These are phyloP conservation scores for Coemansia sp. DNA, from an alignment of 192 early-diverging fungal genomes.

Conservation along the genomic window DNA sequence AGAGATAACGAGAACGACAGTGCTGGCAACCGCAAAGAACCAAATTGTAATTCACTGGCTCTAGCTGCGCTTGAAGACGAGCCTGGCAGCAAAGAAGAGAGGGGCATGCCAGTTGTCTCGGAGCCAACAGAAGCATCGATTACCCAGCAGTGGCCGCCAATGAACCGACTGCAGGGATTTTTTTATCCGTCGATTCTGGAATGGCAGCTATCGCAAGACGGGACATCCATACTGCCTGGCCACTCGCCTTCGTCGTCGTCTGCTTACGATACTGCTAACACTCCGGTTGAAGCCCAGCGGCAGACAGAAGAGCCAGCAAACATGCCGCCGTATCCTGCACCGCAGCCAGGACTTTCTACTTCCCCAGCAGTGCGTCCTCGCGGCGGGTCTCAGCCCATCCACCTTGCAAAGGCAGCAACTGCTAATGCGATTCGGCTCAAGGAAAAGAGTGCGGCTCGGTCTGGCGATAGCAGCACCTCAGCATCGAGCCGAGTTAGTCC, in stretches of 20 bases:
- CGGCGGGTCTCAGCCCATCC: conserved; percentile 46
- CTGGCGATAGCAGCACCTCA: not conserved
- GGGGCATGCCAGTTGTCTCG: not conserved
- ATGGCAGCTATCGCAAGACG: conserved; percentile 40
- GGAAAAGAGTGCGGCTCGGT: conserved; percentile 16
- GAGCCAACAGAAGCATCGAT: conserved; percentile 6
- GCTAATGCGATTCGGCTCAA: conserved; percentile 53
- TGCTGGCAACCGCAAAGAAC: not conserved
- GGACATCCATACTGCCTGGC: conserved; percentile 13
- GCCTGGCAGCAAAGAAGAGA: not conserved
- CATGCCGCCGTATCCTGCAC: conserved; percentile 8
- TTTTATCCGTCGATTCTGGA: conserved; percentile 39
- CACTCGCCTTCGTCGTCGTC: conserved; percentile 16
- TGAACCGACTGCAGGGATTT: conserved; percentile 4
- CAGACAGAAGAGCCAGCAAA: not conserved
- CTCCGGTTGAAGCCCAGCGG: not conserved
- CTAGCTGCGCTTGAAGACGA: conserved; percentile 1
- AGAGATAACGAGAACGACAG: conserved; percentile 19
- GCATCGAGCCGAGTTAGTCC: conserved; percentile 5
- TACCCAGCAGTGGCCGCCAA: conserved; percentile 7
- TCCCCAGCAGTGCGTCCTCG: conserved; percentile 33
- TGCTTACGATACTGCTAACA: not conserved
- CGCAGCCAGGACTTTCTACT: conserved; percentile 4
- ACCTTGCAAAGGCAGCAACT: conserved; percentile 48
- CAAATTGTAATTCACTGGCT: conserved; percentile 8